Conservation (phyloP, 2,329 filamentous ascomycete species). For the Pyrenochaeta sp. region DNA sequence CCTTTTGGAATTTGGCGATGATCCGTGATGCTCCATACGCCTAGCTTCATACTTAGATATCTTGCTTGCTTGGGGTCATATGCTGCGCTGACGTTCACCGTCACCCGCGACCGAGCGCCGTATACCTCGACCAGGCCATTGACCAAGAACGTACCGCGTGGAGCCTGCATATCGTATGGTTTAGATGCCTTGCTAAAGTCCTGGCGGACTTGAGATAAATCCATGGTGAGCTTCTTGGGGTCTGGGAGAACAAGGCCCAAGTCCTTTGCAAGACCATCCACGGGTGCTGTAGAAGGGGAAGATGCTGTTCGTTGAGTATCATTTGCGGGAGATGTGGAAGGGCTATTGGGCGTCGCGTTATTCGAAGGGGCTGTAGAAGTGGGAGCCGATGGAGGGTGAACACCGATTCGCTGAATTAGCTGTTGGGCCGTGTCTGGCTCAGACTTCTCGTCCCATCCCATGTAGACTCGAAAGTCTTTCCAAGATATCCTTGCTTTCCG, state of each 20-base stretch:
- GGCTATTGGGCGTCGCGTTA: slow-evolving; percentile 10
- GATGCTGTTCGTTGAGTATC: slow-evolving; percentile 23
- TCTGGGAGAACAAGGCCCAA: slow-evolving; percentile 35
- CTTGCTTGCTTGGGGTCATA: slow-evolving; percentile 56
- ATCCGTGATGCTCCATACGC: slow-evolving; percentile 31
- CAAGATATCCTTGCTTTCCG: slow-evolving; percentile 27
- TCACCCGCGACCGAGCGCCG: slow-evolving; percentile 52
- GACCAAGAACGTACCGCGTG: slow-evolving; percentile 56
- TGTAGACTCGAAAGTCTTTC: slow-evolving; percentile 32
- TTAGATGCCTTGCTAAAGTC: slow-evolving; percentile 32
- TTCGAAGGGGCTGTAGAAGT: slow-evolving; percentile 8
- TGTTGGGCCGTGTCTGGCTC: slow-evolving; percentile 21
- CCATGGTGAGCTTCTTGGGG: slow-evolving; percentile 33
- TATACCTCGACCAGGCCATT: slow-evolving; percentile 56
- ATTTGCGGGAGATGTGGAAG: slow-evolving; percentile 18
- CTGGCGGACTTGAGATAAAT: slow-evolving; percentile 37
- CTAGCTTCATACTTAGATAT: slow-evolving; percentile 44
- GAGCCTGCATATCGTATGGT: slow-evolving; percentile 37
- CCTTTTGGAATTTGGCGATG: slow-evolving; percentile 53
- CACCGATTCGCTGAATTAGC: slow-evolving; percentile 15
- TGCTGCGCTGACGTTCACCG: slow-evolving; percentile 54
- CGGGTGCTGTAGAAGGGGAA: slow-evolving; percentile 12
- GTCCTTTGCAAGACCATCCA: slow-evolving; percentile 24
- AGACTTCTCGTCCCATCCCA: slow-evolving; percentile 33
- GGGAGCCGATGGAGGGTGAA: slow-evolving; percentile 7